phyloP scores from a whole-genome alignment of 495 filamentous ascomycete species.

The Amphirosellinia nigrospora region DNA sequence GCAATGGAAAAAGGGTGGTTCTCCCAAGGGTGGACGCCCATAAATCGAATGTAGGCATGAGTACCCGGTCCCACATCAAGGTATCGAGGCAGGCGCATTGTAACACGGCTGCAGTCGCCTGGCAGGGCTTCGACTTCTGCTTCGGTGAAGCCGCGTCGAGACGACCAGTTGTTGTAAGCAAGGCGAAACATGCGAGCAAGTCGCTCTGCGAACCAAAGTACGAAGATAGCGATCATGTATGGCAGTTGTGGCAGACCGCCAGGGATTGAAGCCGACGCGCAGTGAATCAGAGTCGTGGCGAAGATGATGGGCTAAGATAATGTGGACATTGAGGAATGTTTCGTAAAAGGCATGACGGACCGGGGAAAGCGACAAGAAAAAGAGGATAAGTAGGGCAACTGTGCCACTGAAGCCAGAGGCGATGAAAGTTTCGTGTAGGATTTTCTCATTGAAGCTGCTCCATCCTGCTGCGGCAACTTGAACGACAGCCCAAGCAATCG shows the following conservation, averaged over 20 bases:
- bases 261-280: constrained; percentile 45
- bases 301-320: constrained; percentile 68
- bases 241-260: constrained; percentile 66
- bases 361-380: constrained; percentile 71
- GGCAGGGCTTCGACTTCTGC: constrained; percentile 78
- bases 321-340: constrained; percentile 85
- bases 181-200: constrained; percentile 70
- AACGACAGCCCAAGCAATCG: constrained; percentile 72
- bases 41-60: constrained; percentile 87
- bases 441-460: constrained; percentile 55
- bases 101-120: constrained; percentile 83
- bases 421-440: constrained; percentile 63
- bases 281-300: constrained; percentile 73
- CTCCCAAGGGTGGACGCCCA: constrained; percentile 76
- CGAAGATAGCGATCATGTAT: constrained; percentile 70
- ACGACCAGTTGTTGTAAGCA: constrained; percentile 70
- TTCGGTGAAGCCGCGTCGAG: constrained; percentile 64
- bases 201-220: constrained; percentile 81
- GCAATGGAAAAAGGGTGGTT: constrained; percentile 94
- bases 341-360: constrained; percentile 96
- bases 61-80: constrained; percentile 82
- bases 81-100: constrained; percentile 75
- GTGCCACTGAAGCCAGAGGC: constrained; percentile 57
- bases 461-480: constrained; percentile 72
- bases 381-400: constrained; percentile 61